Evolutionary conservation across 495 filamentous ascomycete species (phyloP).

Genomic region (Parmelia sp.): DNA sequence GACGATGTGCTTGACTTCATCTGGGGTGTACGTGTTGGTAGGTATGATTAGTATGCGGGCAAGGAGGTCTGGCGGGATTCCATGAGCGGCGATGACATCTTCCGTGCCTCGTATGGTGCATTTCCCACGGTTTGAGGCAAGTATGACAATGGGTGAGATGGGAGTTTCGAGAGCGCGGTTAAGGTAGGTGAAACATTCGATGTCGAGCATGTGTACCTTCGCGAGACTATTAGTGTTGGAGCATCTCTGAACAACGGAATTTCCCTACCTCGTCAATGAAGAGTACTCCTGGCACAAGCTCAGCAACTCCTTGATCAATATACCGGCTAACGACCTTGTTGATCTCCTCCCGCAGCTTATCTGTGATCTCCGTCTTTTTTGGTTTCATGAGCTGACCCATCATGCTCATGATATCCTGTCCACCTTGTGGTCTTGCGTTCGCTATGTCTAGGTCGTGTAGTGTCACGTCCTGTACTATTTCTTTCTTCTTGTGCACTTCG

Average conservation of each 20-base stretch:
- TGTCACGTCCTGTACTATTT: constrained; percentile 98
- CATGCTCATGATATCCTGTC: constrained; percentile 99
- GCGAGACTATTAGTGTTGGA: constrained; percentile 11
- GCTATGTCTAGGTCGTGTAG: constrained; percentile 95
- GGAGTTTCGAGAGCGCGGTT: constrained; percentile 90
- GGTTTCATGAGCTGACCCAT: constrained; percentile 99
- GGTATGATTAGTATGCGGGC: constrained; percentile 92
- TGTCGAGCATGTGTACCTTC: constrained; percentile 96
- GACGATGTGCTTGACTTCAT: constrained; percentile 87
- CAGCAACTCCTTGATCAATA: constrained; percentile 96
- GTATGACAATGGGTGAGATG: constrained; percentile 93
- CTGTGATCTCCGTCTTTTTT: constrained; percentile 97
- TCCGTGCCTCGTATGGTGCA: constrained; percentile 81
- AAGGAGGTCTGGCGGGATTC: constrained; percentile 86
- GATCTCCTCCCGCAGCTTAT: constrained; percentile 91
- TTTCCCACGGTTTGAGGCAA: constrained; percentile 92
- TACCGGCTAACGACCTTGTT: constrained; percentile 98
- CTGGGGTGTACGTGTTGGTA: constrained; percentile 73
- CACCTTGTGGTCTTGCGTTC: constrained; percentile 88
- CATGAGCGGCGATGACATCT: constrained; percentile 79
- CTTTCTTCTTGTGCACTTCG: constrained; percentile 99
- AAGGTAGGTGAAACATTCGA: constrained; percentile 98
- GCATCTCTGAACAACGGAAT: neutral
- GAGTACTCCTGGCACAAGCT: constrained; percentile 91
- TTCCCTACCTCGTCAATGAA: constrained; percentile 91